These are phyloP conservation scores for Fistulinella staudtii DNA, from an alignment of 1,284 basidiomycete genomes.

Conservation along the genomic window DNA sequence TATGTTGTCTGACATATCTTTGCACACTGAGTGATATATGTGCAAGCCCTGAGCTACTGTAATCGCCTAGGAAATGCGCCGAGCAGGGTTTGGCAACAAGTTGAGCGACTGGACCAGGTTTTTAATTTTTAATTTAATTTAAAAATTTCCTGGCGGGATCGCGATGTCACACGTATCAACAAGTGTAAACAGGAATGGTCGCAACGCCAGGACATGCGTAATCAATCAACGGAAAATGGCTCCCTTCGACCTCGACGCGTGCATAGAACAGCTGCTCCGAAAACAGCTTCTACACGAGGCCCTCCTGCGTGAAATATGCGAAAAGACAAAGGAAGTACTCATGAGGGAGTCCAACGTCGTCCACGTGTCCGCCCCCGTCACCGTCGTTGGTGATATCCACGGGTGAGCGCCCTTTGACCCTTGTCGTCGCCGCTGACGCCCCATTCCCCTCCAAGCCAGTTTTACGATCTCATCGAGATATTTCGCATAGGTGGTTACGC, in stretches of 20 bases:
- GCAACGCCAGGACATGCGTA: slow-evolving; percentile 5
- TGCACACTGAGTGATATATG: slow-evolving; percentile 18
- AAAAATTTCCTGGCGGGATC: slow-evolving; percentile 10
- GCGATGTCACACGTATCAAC: slow-evolving; percentile 29
- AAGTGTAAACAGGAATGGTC: slow-evolving; percentile 35
- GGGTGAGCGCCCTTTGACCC: slow-evolving; percentile 61
- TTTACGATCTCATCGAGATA: slow-evolving; percentile 99
- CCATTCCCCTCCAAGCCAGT: slow-evolving; percentile 68
- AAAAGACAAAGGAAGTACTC: slow-evolving; percentile 96
- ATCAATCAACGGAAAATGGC: slow-evolving; percentile 63
- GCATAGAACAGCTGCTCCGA: slow-evolving; percentile 83
- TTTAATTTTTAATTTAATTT: slow-evolving; percentile 7
- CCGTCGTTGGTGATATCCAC: slow-evolving; percentile 98
- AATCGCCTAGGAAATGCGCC: slow-evolving; percentile 2
- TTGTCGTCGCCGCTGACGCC: slow-evolving; percentile 18
- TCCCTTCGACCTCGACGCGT: slow-evolving; percentile 93
- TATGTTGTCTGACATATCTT: slow-evolving; percentile 12
- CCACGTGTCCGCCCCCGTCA: slow-evolving; percentile 96
- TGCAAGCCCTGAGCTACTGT: slow-evolving; percentile 13
- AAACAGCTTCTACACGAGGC: slow-evolving; percentile 94
- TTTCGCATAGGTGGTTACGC: slow-evolving; percentile 98
- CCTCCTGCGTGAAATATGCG: slow-evolving; percentile 92
- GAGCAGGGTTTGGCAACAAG: slow-evolving; percentile 2
- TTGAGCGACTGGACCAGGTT: neutral
- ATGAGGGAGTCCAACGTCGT: slow-evolving; percentile 99